phyloP scores from a whole-genome alignment of 495 filamentous ascomycete species.

The Lasiosphaeriaceae sp. region DNA sequence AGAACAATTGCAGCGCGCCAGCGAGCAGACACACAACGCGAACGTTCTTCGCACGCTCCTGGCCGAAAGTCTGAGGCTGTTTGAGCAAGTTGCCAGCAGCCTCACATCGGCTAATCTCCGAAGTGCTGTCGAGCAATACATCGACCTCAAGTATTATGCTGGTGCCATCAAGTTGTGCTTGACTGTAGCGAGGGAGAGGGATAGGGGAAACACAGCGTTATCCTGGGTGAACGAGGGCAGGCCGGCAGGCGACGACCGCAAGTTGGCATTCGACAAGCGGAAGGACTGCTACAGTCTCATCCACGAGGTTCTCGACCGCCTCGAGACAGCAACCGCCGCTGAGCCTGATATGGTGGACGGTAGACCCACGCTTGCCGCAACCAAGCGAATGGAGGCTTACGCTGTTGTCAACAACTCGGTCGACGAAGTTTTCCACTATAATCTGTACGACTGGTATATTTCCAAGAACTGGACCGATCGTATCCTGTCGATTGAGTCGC shows the following conservation, averaged over 20 bases:
- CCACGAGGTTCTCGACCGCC: constrained; percentile 66
- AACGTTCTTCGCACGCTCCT: constrained; percentile 76
- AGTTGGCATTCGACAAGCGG: constrained; percentile 61
- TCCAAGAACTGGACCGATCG: constrained; percentile 75
- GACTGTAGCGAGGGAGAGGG: constrained; percentile 71
- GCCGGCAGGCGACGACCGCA: constrained; percentile 60
- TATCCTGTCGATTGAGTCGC: constrained; percentile 75
- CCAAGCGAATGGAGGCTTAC: constrained; percentile 81
- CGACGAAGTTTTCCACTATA: constrained; percentile 90
- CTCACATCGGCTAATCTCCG: constrained; percentile 77
- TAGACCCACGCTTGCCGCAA: constrained; percentile 65
- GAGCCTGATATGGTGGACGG: constrained; percentile 75
- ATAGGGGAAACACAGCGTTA: constrained; percentile 78
- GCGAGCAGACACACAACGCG: constrained; percentile 68
- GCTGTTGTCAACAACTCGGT: constrained; percentile 75
- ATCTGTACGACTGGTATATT: constrained; percentile 96
- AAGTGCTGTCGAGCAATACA: constrained; percentile 72
- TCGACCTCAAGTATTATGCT: constrained; percentile 80
- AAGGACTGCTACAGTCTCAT: constrained; percentile 80
- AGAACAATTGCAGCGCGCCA: constrained; percentile 83
- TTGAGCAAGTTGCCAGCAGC: constrained; percentile 78
- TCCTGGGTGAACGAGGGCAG: constrained; percentile 61
- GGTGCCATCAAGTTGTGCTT: constrained; percentile 90
- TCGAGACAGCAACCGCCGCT: constrained; percentile 63
- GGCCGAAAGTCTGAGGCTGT: constrained; percentile 83